A percentile compares a stretch with the other conserved stretches of the same genome.
These are phyloP conservation scores for Erigeron canadensis DNA, from an alignment of 129 eudicot genomes.

Conservation along the genomic window DNA sequence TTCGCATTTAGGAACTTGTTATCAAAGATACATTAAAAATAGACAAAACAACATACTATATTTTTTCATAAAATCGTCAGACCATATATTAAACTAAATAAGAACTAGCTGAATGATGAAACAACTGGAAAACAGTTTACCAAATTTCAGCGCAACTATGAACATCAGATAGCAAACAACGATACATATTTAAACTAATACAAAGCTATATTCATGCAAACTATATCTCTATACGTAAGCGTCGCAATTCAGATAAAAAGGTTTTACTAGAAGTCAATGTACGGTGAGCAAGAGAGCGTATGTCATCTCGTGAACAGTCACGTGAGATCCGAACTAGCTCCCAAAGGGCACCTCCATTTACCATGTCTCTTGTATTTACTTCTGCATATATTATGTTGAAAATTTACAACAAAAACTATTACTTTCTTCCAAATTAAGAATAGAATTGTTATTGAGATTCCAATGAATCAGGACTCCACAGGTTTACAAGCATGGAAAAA, in stretches of 20 bases:
- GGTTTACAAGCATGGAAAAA: not conserved
- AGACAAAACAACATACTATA: not conserved
- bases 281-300: constrained; percentile 67
- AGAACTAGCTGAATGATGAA: not conserved
- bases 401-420: not conserved
- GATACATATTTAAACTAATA: not conserved
- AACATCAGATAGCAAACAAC: not conserved
- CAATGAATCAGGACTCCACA: not conserved
- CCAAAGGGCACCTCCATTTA: constrained; percentile 85
- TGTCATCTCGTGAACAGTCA: constrained; percentile 88
- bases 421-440: not conserved
- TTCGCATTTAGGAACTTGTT: not conserved
- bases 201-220: not conserved
- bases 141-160: constrained; percentile 4
- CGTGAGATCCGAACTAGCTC: constrained; percentile 87
- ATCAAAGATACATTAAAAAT: not conserved
- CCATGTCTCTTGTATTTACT: constrained; percentile 74
- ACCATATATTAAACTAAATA: not conserved
- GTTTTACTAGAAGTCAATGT: constrained; percentile 77
- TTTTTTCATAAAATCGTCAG: not conserved
- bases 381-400: constrained; percentile 35
- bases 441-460: not conserved
- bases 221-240: constrained; percentile 60
- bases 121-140: not conserved
- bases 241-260: constrained; percentile 62